Evolutionary conservation across 208 protist genomes (phyloP), one percentile per base, ranked within the genome.

Genomic region (Naegleria fowleri): DNA sequence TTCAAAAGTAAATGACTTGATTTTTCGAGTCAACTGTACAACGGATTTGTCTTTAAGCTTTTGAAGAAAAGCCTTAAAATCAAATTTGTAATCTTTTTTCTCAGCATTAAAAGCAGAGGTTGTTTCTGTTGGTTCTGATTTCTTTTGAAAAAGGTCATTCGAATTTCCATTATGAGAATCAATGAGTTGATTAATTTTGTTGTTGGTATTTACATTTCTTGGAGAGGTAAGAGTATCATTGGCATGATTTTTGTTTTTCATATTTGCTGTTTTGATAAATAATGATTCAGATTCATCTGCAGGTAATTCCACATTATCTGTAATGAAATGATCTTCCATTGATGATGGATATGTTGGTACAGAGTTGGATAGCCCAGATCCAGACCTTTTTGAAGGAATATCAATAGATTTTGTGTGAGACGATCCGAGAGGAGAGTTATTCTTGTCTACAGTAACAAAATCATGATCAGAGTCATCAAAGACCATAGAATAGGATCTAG

Each of bases 1-100:
- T 1, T 52, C 41, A 88, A 39, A n/a, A 58, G 19, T 88, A 39
- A 88, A 88, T 38, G 29, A n/a, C 41, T 88, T 88, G 33, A 88
- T 88, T 11, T 52, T 36, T 33, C n/a, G 19, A 29, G 41, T 39
- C 0, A 88, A 22, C 4, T 55, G 13, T 33, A 88, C 19, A 29
- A 39, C 41, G 2, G 41, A 59, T 33, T 88, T 51, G n/a, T 88
- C 36, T 88, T 38, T 88, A 16, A 88, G 39, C 38, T 88, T 88
- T 25, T 51, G 13, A 38, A 88, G 5, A 58, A 88, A 88, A 38
- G 39, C 39, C 19, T 40, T 25, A 48, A 87, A 87, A 52, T 41
- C 19, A 87, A 87, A 87, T 38, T 87, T 87, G 15, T 87, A 40
- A 33, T 25, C 19, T 39, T 87, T 87, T 7, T 51, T 38, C 43